Evolutionary conservation across 1,284 basidiomycete species (phyloP).

Genomic region (Sporisorium exsertum): DNA sequence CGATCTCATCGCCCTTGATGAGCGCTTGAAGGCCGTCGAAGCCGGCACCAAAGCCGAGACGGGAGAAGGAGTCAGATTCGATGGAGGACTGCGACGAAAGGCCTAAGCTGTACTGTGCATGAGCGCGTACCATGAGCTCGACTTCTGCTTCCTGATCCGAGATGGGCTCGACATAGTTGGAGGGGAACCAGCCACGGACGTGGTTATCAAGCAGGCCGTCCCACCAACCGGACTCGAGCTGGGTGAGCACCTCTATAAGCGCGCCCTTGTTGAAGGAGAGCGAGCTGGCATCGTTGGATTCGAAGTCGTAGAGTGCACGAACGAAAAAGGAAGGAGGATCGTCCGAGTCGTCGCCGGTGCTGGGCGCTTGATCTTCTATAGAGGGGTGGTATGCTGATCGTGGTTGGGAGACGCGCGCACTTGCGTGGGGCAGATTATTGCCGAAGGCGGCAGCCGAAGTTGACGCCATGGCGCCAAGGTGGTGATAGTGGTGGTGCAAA

Average conservation of each 20-base stretch:
- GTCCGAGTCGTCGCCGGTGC: slow-evolving; percentile 34
- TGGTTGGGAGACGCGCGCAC: slow-evolving; percentile 7
- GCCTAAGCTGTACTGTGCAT: slow-evolving; percentile 32
- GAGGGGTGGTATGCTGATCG: slow-evolving; percentile 13
- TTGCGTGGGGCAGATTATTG: neutral
- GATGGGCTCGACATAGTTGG: slow-evolving; percentile 88
- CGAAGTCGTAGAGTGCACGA: slow-evolving; percentile 89
- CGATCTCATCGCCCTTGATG: slow-evolving; percentile 45
- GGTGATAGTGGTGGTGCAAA: neutral
- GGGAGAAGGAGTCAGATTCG: slow-evolving; percentile 45
- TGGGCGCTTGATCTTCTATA: slow-evolving; percentile 13
- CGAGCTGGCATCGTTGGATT: slow-evolving; percentile 80
- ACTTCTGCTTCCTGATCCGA: slow-evolving; percentile 77
- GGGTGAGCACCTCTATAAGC: slow-evolving; percentile 91
- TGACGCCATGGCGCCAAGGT: slow-evolving; percentile 19
- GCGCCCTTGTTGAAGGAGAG: slow-evolving; percentile 88
- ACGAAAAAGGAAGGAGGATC: slow-evolving; percentile 77
- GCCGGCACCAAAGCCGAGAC: slow-evolving; percentile 50
- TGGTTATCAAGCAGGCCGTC: slow-evolving; percentile 83
- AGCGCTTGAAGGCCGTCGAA: slow-evolving; percentile 52
- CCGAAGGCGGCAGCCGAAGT: slow-evolving; percentile 29
- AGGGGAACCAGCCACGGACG: slow-evolving; percentile 91
- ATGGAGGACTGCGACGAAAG: slow-evolving; percentile 25
- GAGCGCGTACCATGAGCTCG: slow-evolving; percentile 42
- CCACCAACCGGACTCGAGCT: slow-evolving; percentile 97